Base-by-base conservation (phyloP, 2,329 filamentous ascomycete species). In the Clonostachys rhizophaga region DNA sequence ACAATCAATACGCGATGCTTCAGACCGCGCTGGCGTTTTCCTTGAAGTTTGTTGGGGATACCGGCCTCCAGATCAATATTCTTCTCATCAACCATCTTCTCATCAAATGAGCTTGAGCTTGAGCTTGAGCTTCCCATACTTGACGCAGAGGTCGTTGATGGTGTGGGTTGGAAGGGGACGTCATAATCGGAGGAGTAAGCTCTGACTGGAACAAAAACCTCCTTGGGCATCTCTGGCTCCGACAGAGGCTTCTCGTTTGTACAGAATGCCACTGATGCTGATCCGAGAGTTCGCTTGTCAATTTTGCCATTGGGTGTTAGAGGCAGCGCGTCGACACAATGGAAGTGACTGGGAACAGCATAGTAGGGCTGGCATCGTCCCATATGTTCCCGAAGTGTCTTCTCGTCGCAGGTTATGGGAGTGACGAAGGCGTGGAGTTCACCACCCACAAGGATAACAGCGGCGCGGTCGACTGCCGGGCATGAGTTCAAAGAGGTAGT, bases 251-350 rank as follows among this genome's bases (percentile, higher is more conserved):
- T 18, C 16, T 37, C 43, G 6, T 9, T 30, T 33, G 16, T 17
- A 36, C 12, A 20, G 34, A 17, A 30, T 6, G 45, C n/a, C 30
- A 34, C n/a, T 6, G 45, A n/a, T 12, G 40, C 34, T 8, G 30
- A 43, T 37, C 46, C 46, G 14, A 50, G 41, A 17, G 43, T 40
- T 18, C 40, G 57, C 60, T 72, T 75, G 54, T 77, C 69, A n/a
- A 73, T 63, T 53, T 77, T 76, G 24, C 74, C 74, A 48, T 76
- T 76, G n/a, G 63, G 46, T 1, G 73, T 76, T 34, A 75, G 58
- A 1, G 70, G 68, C 13, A 76, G 62, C 1, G 52, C 52, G 0
- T 59, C 51, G 13, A 70, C 58, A 40, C 60, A 57, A 5, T 64
- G 57, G 59, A 66, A 74, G 34, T 60, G 50, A 5, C 64, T 63